Conservation (phyloP, 1,284 basidiomycete genomes). For the Trametes polyzona region DNA sequence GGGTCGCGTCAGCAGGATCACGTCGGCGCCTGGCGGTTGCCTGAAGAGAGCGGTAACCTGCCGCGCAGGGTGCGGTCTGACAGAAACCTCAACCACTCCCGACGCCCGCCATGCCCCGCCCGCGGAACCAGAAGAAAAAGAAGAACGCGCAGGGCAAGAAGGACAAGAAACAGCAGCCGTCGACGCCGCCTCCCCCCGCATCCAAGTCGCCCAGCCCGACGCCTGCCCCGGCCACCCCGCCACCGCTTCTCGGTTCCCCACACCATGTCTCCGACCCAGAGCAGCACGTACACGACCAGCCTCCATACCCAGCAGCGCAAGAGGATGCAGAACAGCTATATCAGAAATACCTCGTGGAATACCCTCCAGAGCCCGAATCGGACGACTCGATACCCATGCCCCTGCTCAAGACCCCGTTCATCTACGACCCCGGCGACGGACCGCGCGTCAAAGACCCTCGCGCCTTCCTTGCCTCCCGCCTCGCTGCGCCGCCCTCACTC, state of each 20-base stretch:
- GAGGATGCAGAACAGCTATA: too few species aligned
- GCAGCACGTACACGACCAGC: neutral
- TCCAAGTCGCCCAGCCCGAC: neutral
- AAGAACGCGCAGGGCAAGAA: constrained; percentile 35
- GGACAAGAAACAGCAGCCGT: too few species aligned
- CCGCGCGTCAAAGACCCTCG: constrained; percentile 67
- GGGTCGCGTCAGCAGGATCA: neutral
- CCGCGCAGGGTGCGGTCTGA: neutral
- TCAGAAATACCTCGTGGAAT: neutral
- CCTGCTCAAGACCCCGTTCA: constrained; percentile 51
- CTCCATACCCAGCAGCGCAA: too few species aligned
- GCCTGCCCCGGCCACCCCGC: neutral
- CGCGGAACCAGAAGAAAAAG: constrained; percentile 48
- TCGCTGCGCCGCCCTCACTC: constrained; percentile 63
- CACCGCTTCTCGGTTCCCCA: neutral
- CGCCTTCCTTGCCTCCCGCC: constrained; percentile 64
- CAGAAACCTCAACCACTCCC: neutral
- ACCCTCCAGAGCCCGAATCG: constrained; percentile 3
- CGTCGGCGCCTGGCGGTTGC: neutral
- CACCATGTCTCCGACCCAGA: constrained; percentile 1
- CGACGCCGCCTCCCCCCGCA: neutral
- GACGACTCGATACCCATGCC: constrained; percentile 30
- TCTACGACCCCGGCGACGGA: constrained; percentile 76
- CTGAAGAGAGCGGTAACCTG: neutral
- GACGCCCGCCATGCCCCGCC: constrained; percentile 47